Evolutionary conservation across 2,329 filamentous ascomycete genomes (phyloP), one percentile per base, ranked within the genome.

Genomic region (Achaetomium macrosporum): DNA sequence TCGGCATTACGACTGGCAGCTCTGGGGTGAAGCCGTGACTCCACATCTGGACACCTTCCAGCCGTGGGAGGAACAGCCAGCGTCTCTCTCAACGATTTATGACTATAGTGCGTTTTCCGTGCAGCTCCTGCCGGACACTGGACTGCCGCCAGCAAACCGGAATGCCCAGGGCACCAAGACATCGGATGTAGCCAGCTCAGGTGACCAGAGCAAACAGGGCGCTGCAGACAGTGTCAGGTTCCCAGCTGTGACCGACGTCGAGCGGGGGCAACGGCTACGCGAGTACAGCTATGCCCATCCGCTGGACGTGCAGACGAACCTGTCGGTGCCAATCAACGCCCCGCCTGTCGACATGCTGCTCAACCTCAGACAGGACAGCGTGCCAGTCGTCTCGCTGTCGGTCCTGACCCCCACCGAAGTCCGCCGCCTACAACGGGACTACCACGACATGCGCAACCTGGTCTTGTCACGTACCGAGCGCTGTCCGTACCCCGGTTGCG

Each of bases 371-470:
- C 45, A 50, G 1, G 53, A 61, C 16, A 64, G 62, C 30, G 58
- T 72, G 25, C 72, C 73, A 1, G 65, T 67, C 42, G 59, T 72
- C 15, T 67, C 66, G 15, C 65, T 68, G 20, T 68, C 63, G 1
- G 62, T 74, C 15, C 59, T 74, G 50, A 77, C 74, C 0, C 67
- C 69, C 0, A 70, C 66, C 0, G 73, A 76, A 55, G 64, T 71
- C 46, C 65, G 62, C 2, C 59, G 64, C 5, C 61, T 76, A 1
- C 69, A 74, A 46, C 60, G 59, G 0, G 61, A 69, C 47, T 62
- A 70, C 13, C 66, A 68, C 43, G 57, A 60, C 37, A 59, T 71
- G 43, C 69, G 71, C 25, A 63, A 59, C 37, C 57, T 70, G 36
- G 56, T 67, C 1, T 59, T 74, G 2, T 63, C 65, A 45, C 67